Conservation (phyloP, 371 early-diverging fungal genomes). For the Circinella umbellata region DNA sequence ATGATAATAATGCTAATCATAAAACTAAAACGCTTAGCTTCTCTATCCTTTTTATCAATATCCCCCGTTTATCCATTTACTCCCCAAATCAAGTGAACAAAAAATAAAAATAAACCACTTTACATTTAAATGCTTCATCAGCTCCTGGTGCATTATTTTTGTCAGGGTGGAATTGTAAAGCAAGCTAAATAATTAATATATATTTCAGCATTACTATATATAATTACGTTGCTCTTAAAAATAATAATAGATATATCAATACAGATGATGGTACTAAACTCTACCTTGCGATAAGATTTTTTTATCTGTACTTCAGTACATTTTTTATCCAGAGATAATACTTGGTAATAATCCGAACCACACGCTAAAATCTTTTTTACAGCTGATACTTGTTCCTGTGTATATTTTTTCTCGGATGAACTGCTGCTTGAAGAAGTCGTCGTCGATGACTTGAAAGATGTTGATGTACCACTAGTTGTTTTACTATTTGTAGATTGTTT, state of each 20-base stretch:
- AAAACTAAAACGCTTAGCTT: too few relatives aligned
- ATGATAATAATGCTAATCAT: neutral
- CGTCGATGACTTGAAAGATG: neutral
- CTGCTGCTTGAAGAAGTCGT: neutral
- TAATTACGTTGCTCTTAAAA: neutral
- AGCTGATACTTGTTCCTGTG: constrained; percentile 79
- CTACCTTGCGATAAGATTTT: constrained; percentile 95
- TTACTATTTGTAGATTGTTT: neutral
- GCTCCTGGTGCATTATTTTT: constrained; percentile 97
- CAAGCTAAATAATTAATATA: constrained; percentile 62
- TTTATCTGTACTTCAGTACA: constrained; percentile 91
- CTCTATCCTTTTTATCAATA: too few relatives aligned
- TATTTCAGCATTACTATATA: too few relatives aligned
- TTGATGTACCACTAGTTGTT: constrained; percentile 16
- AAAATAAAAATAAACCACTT: constrained; percentile 11
- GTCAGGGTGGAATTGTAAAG: constrained; percentile 98
- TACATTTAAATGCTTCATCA: constrained; percentile 96
- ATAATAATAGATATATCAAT: too few relatives aligned
- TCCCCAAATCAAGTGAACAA: too few relatives aligned
- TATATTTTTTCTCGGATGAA: constrained; percentile 63
- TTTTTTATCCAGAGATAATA: constrained; percentile 84
- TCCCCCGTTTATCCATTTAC: neutral
- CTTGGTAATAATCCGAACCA: constrained; percentile 85
- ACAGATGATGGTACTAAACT: neutral
- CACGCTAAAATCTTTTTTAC: constrained; percentile 77